phyloP scores from a whole-genome alignment of 2,329 filamentous ascomycete species.

The Pyricularia sp. region DNA sequence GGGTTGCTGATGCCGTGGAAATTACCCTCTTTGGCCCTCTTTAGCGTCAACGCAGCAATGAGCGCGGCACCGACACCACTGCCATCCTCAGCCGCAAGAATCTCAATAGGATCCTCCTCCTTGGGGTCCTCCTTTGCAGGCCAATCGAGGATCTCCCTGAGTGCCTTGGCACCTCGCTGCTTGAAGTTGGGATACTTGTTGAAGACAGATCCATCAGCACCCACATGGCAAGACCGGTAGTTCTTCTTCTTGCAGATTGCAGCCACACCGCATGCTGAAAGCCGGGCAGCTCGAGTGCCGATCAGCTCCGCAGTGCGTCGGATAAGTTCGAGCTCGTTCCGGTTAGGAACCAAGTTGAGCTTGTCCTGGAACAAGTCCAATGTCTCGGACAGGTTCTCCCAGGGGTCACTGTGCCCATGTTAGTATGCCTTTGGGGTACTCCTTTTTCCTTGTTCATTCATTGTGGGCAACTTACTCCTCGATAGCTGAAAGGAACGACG shows the following conservation, averaged over 20 bases:
- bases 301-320: conserved; percentile 88
- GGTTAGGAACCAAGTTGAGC: conserved; percentile 61
- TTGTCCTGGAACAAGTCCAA: conserved; percentile 70
- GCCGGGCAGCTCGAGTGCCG: conserved; percentile 83
- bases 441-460: not conserved
- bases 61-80: conserved; percentile 94
- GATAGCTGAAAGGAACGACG: conserved; percentile 86
- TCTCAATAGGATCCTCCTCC: conserved; percentile 79
- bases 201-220: conserved; percentile 94
- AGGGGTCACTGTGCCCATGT: conserved; percentile 59
- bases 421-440: not conserved
- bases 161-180: conserved; percentile 75
- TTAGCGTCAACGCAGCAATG: conserved; percentile 67
- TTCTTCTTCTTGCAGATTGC: conserved; percentile 96
- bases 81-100: conserved; percentile 87
- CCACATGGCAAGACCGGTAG: conserved; percentile 81
- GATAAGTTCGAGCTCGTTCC: conserved; percentile 78
- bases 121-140: conserved; percentile 57
- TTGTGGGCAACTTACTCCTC: conserved; percentile 56
- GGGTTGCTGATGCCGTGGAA: conserved; percentile 55
- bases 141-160: conserved; percentile 96
- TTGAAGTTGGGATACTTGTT: conserved; percentile 99
- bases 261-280: conserved; percentile 90
- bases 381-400: conserved; percentile 89
- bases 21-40: conserved; percentile 55